Percentiles rank a stretch among this genome's conserved stretches.
Evolutionary conservation across 176 grass and related monocot genomes (phyloP).

Genomic region (Paspalum notatum): DNA sequence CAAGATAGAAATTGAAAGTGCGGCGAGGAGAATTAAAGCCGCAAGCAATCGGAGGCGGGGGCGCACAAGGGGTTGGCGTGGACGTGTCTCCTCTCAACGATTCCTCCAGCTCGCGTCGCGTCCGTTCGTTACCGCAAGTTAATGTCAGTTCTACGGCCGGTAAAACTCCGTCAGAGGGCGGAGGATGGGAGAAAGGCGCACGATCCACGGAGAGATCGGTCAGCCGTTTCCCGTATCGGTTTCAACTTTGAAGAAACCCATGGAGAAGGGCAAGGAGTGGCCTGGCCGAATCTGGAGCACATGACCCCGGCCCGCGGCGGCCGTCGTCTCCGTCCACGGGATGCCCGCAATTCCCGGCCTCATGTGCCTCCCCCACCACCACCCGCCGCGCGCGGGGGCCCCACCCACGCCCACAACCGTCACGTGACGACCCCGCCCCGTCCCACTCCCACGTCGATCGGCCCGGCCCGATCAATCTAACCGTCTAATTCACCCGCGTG

Average conservation of each 20-base stretch:
- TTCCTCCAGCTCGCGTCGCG: neutral
- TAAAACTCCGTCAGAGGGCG: neutral
- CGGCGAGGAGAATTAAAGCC: neutral
- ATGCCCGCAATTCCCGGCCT: constrained; percentile 74
- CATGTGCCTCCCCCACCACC: constrained; percentile 39
- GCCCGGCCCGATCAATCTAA: neutral
- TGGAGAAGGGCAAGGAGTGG: neutral
- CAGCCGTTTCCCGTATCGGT: neutral
- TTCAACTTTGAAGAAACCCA: neutral
- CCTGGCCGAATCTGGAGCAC: constrained; percentile 63
- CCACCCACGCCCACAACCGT: constrained; percentile 29
- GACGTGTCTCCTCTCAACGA: neutral
- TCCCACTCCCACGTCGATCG: neutral
- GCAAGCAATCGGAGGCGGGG: neutral
- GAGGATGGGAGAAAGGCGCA: too few species aligned
- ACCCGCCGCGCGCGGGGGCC: neutral
- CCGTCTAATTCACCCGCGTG: constrained; percentile 10
- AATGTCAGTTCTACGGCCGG: neutral
- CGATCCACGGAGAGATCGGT: too few species aligned
- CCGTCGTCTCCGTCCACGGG: constrained; percentile 50
- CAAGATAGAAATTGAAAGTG: constrained; percentile 30
- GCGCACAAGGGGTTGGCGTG: neutral
- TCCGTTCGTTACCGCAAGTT: neutral
- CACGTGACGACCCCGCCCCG: constrained; percentile 37
- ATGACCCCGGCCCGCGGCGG: constrained; percentile 47